Percentiles rank a stretch among this genome's conserved stretches.
These are phyloP conservation scores for Solidago caesia DNA, from an alignment of 129 eudicot genomes.

Conservation along the genomic window DNA sequence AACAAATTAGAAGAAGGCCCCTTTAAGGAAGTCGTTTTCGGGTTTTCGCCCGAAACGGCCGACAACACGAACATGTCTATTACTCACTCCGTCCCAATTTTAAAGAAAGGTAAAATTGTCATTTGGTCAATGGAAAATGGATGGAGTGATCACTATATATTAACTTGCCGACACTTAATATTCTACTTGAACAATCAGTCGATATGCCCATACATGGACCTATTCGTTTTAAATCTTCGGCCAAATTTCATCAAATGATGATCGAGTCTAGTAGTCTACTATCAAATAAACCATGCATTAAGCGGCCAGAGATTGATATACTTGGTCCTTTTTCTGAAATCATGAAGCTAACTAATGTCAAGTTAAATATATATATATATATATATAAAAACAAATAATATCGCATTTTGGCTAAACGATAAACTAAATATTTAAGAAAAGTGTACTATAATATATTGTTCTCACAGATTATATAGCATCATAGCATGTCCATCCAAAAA, in stretches of 20 bases:
- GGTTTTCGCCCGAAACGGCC: conserved; percentile 13
- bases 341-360: conserved; percentile 1
- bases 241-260: not conserved
- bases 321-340: not conserved
- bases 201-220: not conserved
- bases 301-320: not conserved
- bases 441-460: no score
- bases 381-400: not conserved
- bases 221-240: not conserved
- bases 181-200: not conserved
- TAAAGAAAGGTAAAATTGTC: no score
- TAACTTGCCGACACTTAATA: conserved; percentile 4
- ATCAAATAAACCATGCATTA: not conserved
- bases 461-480: no score
- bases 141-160: no score
- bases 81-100: not conserved
- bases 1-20: conserved; percentile 1
- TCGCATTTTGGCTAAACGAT: no score
- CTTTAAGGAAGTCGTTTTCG: conserved; percentile 21
- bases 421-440: no score
- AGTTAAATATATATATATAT: conserved; percentile 2
- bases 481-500: no score
- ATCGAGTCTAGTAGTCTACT: not conserved
- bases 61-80: conserved; percentile 9
- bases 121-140: no score